Conservation (phyloP, 208 protist species). For the Entamoeba histolytica region DNA sequence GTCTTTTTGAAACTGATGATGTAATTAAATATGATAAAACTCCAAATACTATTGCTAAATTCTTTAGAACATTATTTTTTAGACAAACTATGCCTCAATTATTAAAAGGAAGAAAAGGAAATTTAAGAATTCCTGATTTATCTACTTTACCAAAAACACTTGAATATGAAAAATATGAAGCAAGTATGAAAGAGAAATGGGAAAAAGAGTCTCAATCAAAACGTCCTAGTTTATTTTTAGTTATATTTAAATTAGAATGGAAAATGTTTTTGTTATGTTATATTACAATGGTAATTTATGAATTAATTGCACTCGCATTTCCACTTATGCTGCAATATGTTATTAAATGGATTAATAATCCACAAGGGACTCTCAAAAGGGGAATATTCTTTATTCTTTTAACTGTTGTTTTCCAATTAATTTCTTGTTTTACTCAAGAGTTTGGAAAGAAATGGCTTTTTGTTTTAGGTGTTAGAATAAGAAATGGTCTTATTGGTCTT, state of each 20-base stretch:
- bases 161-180: background rate
- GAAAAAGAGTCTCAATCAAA: background rate
- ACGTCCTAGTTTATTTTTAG: background rate
- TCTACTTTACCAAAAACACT: background rate
- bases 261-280: background rate
- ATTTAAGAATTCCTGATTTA: background rate
- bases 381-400: background rate
- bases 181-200: background rate
- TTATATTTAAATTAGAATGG: background rate
- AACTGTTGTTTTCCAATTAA: background rate
- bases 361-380: too few relatives aligned
- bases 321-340: background rate
- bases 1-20: background rate
- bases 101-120: background rate
- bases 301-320: background rate
- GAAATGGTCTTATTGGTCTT: background rate
- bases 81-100: background rate
- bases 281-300: too few relatives aligned
- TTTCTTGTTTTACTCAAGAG: too few relatives aligned
- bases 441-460: background rate
- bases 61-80: background rate
- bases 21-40: background rate
- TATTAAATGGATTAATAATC: background rate
- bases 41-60: background rate
- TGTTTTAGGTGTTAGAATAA: background rate